Evolutionary conservation across 202 grass and related monocot species (phyloP).

Genomic region (Brachypodium distachyon): DNA sequence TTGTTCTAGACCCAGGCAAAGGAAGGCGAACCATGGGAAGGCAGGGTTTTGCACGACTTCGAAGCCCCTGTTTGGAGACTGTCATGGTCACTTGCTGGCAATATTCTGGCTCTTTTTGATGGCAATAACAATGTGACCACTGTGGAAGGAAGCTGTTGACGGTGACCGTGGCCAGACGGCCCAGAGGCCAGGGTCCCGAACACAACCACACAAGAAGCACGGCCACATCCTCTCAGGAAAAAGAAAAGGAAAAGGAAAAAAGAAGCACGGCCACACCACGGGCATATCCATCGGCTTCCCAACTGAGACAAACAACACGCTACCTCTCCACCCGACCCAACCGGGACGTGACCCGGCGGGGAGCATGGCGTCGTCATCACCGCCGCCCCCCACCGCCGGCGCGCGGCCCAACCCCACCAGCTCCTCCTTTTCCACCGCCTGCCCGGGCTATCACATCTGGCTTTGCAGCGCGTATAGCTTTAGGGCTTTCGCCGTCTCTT

Average conservation of each 20-base stretch:
- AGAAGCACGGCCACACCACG: neutral
- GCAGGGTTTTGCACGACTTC: conserved; percentile 55
- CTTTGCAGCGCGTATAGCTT: neutral
- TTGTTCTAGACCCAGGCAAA: conserved; percentile 59
- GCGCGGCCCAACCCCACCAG: neutral
- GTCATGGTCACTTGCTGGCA: conserved; percentile 67
- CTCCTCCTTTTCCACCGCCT: neutral
- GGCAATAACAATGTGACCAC: conserved; percentile 63
- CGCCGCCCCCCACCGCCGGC: neutral
- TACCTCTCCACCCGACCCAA: neutral
- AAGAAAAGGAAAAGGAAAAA: too few species aligned
- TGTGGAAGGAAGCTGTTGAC: conserved; percentile 62
- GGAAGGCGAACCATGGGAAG: conserved; percentile 64
- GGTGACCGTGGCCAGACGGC: too few species aligned
- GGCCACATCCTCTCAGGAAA: too few species aligned
- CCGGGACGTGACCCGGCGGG: neutral
- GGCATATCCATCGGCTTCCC: neutral
- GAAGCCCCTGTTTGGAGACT: conserved; percentile 64
- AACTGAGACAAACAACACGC: neutral
- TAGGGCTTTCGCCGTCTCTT: conserved; percentile 11
- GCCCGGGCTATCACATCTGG: neutral
- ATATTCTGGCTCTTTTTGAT: conserved; percentile 53
- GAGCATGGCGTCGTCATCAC: neutral
- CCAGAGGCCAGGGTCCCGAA: too few species aligned
- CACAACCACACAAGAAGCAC: too few species aligned